phyloP scores from a whole-genome alignment of 345 rosid genomes.

The Cochlearia excelsa region DNA sequence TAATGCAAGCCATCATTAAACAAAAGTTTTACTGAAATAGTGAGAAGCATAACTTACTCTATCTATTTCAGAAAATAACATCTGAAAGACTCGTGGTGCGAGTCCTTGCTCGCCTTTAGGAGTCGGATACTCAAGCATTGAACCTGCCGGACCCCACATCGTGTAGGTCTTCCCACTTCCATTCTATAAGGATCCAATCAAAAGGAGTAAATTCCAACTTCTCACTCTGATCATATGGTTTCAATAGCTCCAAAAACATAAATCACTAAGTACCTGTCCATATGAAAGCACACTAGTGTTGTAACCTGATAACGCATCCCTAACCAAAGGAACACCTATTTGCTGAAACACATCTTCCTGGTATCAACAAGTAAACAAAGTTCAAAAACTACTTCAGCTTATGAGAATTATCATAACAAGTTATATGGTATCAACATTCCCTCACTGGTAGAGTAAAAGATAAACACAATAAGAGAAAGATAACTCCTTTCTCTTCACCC shows the following conservation, averaged over 20 bases:
- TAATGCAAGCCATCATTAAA: neutral
- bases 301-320: constrained; percentile 82
- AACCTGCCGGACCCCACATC: constrained; percentile 96
- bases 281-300: constrained; percentile 76
- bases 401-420: neutral
- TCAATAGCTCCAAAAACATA: neutral
- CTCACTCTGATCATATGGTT: neutral
- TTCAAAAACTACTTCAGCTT: neutral
- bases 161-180: constrained; percentile 98
- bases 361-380: constrained; percentile 22
- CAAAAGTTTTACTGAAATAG: neutral
- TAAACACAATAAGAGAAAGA: neutral
- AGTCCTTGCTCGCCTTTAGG: constrained; percentile 77
- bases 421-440: no score
- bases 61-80: constrained; percentile 73
- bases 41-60: constrained; percentile 47
- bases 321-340: constrained; percentile 78
- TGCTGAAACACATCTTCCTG: constrained; percentile 74
- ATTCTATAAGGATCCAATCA: constrained; percentile 45
- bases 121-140: constrained; percentile 83
- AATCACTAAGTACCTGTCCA: constrained; percentile 63
- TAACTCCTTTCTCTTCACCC: neutral
- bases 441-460: neutral
- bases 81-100: constrained; percentile 82
- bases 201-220: neutral